Conservation (phyloP, 495 filamentous ascomycete species). For the Trichoderma asperelloides region DNA sequence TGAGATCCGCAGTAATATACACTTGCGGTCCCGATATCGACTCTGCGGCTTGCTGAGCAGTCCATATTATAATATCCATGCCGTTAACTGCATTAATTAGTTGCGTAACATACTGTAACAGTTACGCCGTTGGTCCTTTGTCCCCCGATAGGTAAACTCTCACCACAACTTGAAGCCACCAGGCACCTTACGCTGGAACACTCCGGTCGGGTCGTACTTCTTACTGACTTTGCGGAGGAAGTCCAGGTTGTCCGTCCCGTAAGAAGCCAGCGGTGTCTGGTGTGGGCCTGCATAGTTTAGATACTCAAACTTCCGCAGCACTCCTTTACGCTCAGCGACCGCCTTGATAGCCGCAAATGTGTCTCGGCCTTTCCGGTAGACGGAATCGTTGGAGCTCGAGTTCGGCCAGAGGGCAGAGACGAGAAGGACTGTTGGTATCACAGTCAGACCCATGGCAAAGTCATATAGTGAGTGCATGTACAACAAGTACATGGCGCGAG, state of each 20-base stretch:
- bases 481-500: background rate
- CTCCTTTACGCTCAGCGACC: background rate
- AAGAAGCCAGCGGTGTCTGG: background rate
- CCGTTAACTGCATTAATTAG: background rate
- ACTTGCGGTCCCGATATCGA: too few relatives aligned
- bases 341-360: background rate
- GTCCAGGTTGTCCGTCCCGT: background rate
- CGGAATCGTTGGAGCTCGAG: background rate
- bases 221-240: background rate
- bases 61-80: too few relatives aligned
- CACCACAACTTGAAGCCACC: conserved; percentile 2
- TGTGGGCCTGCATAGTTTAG: background rate
- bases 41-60: too few relatives aligned
- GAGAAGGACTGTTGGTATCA: background rate
- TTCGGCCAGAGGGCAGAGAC: background rate
- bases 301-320: background rate
- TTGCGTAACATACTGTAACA: too few relatives aligned
- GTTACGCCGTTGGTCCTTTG: background rate
- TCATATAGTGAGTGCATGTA: background rate
- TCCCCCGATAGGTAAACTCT: background rate
- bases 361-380: background rate
- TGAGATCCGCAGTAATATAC: too few relatives aligned
- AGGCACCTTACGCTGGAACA: background rate
- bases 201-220: background rate
- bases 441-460: background rate